Conservation (phyloP, 2,329 filamentous ascomycete species). For the Canariomyces notabilis region DNA sequence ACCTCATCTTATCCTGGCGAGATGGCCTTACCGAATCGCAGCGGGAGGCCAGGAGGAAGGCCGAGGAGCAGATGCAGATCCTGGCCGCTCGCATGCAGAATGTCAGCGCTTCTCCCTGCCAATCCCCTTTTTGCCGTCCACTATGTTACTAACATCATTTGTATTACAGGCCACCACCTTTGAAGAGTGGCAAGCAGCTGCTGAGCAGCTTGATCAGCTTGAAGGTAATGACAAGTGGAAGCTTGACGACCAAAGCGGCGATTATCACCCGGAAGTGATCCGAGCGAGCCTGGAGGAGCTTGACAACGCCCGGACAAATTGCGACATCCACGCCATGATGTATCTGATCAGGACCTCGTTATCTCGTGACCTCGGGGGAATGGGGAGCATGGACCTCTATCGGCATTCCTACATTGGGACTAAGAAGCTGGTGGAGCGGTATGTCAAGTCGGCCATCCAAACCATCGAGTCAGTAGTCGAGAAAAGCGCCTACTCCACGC, state of each 20-base stretch:
- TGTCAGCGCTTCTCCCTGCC: conserved; percentile 39
- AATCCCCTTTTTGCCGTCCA: background rate
- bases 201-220: conserved; percentile 69
- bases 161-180: conserved; percentile 57
- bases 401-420: conserved; percentile 80
- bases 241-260: conserved; percentile 50
- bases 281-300: conserved; percentile 65
- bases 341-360: conserved; percentile 75
- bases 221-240: conserved; percentile 85
- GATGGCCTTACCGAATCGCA: conserved; percentile 51
- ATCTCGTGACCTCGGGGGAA: conserved; percentile 75
- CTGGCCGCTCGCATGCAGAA: conserved; percentile 61
- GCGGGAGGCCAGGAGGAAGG: conserved; percentile 40
- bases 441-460: conserved; percentile 72
- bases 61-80: conserved; percentile 58
- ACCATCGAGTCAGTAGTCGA: conserved; percentile 70
- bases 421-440: conserved; percentile 79
- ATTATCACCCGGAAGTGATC: conserved; percentile 69
- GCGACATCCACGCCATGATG: conserved; percentile 72
- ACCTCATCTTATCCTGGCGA: conserved; percentile 42
- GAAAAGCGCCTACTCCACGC: conserved; percentile 42
- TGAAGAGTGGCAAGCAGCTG: conserved; percentile 69
- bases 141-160: conserved; percentile 12
- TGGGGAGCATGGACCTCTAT: conserved; percentile 79
- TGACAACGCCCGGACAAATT: conserved; percentile 65